These are phyloP conservation scores for Elongisporangium undulatum DNA, from an alignment of 352 stramenopile genomes.

Conservation along the genomic window DNA sequence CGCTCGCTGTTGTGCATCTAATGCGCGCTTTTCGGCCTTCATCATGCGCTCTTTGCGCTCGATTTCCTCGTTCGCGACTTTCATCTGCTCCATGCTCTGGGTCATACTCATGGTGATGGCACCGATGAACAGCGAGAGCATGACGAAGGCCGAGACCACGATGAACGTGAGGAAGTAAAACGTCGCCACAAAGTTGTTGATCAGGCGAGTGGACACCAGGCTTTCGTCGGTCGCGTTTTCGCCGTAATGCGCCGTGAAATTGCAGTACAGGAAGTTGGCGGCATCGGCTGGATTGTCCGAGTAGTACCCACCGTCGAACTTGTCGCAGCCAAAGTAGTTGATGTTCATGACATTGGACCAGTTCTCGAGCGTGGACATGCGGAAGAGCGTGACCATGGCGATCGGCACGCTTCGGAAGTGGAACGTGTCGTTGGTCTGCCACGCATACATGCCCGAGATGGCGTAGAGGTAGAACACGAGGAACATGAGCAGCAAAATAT, in stretches of 20 bases:
- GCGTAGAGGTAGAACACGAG: slow-evolving; percentile 90
- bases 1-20: slow-evolving; percentile 42
- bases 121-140: slow-evolving; percentile 89
- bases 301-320: slow-evolving; percentile 66
- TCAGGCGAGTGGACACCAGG: slow-evolving; percentile 20
- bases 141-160: slow-evolving; percentile 84
- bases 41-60: slow-evolving; percentile 53
- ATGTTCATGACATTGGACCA: slow-evolving; percentile 82
- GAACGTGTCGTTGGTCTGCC: slow-evolving; percentile 83
- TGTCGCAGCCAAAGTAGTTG: slow-evolving; percentile 77
- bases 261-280: slow-evolving; percentile 54
- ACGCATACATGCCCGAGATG: slow-evolving; percentile 89
- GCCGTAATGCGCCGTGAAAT: slow-evolving; percentile 50
- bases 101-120: slow-evolving; percentile 91
- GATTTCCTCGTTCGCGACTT: slow-evolving; percentile 60
- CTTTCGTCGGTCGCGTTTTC: slow-evolving; percentile 34
- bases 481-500: slow-evolving; percentile 84
- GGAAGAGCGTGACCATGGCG: slow-evolving; percentile 83
- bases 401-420: slow-evolving; percentile 76
- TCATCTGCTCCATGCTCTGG: slow-evolving; percentile 87
- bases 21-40: slow-evolving; percentile 49
- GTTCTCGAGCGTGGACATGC: slow-evolving; percentile 79
- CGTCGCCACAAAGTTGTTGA: slow-evolving; percentile 56
- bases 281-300: slow-evolving; percentile 27
- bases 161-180: slow-evolving; percentile 89